These are phyloP conservation scores for Suhomyces bokatorum DNA, from an alignment of 1,139 yeast genomes.

Conservation along the genomic window DNA sequence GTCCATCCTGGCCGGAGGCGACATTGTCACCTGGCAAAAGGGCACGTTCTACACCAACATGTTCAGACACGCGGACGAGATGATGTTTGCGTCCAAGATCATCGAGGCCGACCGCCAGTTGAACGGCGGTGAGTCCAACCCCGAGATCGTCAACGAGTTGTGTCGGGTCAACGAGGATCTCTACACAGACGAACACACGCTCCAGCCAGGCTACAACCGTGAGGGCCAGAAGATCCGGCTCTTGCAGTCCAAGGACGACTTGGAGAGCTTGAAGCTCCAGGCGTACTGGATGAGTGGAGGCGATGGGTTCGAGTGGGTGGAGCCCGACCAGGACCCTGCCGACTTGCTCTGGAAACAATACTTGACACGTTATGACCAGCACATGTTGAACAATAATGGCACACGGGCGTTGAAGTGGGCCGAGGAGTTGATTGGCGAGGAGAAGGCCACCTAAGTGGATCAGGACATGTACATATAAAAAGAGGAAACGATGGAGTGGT, in stretches of 20 bases:
- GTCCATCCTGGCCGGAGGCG: conserved; percentile 51
- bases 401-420: conserved; percentile 23
- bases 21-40: conserved; percentile 58
- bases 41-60: conserved; percentile 68
- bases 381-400: conserved; percentile 13
- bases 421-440: conserved; percentile 21
- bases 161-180: conserved; percentile 34
- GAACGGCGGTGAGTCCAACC: conserved; percentile 41
- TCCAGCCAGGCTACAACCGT: conserved; percentile 36
- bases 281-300: conserved; percentile 81
- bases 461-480: no score
- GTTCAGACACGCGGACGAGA: conserved; percentile 67
- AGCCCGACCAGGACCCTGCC: conserved; percentile 81
- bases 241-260: conserved; percentile 42
- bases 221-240: conserved; percentile 44
- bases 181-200: conserved; percentile 27
- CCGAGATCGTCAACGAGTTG: conserved; percentile 40
- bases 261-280: conserved; percentile 58
- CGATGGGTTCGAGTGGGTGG: conserved; percentile 77
- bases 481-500: no score
- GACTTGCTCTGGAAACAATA: conserved; percentile 56
- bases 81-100: conserved; percentile 64
- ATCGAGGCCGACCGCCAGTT: conserved; percentile 63
- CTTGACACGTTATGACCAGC: conserved; percentile 27
- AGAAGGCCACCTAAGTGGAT: not conserved